Conservation (phyloP, 2,329 filamentous ascomycete species). For the Trichoderma cornu-damae region DNA sequence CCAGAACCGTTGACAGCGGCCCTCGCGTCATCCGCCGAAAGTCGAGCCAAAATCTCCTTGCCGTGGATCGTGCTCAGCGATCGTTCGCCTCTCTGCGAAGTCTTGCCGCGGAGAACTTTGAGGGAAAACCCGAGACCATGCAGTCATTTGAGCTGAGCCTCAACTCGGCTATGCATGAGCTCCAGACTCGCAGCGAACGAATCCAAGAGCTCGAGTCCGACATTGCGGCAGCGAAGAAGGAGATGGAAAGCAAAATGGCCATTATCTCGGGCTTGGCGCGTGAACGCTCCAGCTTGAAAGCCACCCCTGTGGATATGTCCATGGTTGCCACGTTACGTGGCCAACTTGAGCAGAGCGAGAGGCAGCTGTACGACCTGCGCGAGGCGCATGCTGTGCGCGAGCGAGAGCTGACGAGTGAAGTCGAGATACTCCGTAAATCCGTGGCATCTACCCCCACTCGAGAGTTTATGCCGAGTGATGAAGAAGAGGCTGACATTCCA, state of each 20-base stretch:
- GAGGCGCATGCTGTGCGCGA: constrained; percentile 70
- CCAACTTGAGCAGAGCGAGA: constrained; percentile 82
- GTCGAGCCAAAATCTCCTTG: constrained; percentile 82
- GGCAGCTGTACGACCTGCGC: constrained; percentile 68
- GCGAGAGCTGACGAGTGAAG: constrained; percentile 64
- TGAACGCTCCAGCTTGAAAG: constrained; percentile 84
- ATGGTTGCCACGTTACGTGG: constrained; percentile 82
- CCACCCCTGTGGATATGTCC: constrained; percentile 81
- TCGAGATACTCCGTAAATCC: constrained; percentile 61
- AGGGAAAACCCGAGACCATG: constrained; percentile 73
- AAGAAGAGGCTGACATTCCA: constrained; percentile 32
- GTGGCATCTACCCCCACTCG: constrained; percentile 32
- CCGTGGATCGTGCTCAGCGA: constrained; percentile 83
- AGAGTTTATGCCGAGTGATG: constrained; percentile 28
- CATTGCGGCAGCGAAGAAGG: constrained; percentile 76
- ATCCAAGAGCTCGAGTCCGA: constrained; percentile 87
- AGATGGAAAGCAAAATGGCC: constrained; percentile 95
- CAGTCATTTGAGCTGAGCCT: constrained; percentile 91
- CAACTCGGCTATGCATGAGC: constrained; percentile 86
- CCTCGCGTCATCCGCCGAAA: constrained; percentile 80
- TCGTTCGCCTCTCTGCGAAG: constrained; percentile 86
- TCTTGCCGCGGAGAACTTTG: constrained; percentile 81
- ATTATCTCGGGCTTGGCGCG: constrained; percentile 92
- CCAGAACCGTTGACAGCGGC: constrained; percentile 59
- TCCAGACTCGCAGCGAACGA: constrained; percentile 79